Percentiles rank a stretch among this genome's conserved stretches.
Evolutionary conservation across 495 filamentous ascomycete genomes (phyloP).

Genomic region (Penicillium daleae): DNA sequence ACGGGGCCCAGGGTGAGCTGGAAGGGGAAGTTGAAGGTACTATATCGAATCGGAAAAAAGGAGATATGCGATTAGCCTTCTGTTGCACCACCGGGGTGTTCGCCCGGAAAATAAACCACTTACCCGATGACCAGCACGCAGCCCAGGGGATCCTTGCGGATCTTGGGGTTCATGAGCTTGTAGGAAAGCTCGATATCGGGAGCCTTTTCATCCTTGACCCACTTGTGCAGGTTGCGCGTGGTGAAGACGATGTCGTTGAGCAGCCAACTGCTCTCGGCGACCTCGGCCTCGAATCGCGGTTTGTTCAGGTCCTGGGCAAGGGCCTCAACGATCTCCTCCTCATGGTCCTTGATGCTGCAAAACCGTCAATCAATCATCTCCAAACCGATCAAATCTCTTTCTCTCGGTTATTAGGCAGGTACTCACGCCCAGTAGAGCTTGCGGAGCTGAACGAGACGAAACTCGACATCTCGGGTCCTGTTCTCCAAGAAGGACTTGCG

Average conservation of each 20-base stretch:
- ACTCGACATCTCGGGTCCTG: conserved; percentile 80
- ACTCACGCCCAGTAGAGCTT: conserved; percentile 89
- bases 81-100: not conserved
- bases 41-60: conserved; percentile 26
- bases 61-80: conserved; percentile 14
- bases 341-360: conserved; percentile 70
- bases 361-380: not conserved
- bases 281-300: conserved; percentile 65
- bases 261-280: conserved; percentile 74
- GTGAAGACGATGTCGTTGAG: conserved; percentile 79
- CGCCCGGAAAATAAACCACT: conserved; percentile 13
- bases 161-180: conserved; percentile 68
- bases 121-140: conserved; percentile 83
- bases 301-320: conserved; percentile 76
- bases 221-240: conserved; percentile 74
- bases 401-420: not conserved
- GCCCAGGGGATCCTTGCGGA: conserved; percentile 89
- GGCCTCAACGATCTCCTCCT: conserved; percentile 68
- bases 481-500: conserved; percentile 72
- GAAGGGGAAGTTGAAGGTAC: conserved; percentile 89
- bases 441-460: conserved; percentile 80
- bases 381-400: not conserved
- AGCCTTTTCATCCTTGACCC: conserved; percentile 79
- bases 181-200: conserved; percentile 69
- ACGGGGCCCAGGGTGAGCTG: conserved; percentile 77